Percentiles rank a stretch among this genome's conserved stretches.
phyloP scores from a whole-genome alignment of 2,329 filamentous ascomycete species.

The Aspergillus aculeatinus region DNA sequence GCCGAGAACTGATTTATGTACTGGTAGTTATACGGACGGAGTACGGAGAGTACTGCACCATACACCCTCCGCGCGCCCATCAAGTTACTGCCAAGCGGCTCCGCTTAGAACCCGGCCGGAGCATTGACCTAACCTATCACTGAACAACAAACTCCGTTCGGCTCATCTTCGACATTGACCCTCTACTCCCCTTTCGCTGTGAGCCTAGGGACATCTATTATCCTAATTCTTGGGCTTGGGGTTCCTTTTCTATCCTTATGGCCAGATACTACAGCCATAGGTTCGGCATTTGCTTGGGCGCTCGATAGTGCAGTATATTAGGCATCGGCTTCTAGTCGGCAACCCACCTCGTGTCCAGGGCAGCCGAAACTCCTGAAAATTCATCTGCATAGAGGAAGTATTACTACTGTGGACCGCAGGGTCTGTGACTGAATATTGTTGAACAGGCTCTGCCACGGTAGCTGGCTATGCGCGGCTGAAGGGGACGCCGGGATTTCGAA shows the following conservation, averaged over 20 bases:
- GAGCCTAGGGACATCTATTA: background rate
- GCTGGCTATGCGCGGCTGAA: background rate
- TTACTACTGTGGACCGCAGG: background rate
- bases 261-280: conserved; percentile 11
- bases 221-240: conserved; percentile 3
- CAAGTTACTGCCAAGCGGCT: conserved; percentile 16
- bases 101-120: conserved; percentile 14
- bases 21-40: too few species aligned
- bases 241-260: conserved; percentile 10
- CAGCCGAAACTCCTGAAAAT: background rate
- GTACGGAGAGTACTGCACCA: too few species aligned
- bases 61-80: background rate
- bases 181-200: background rate
- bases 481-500: background rate
- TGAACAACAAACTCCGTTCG: conserved; percentile 4
- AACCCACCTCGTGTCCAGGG: background rate
- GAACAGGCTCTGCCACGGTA: background rate
- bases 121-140: background rate
- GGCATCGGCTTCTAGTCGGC: background rate
- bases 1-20: too few species aligned
- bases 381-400: background rate
- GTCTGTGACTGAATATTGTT: background rate
- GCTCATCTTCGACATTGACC: background rate
- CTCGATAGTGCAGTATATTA: conserved; percentile 4
- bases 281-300: conserved; percentile 8